Percentiles rank a stretch among this genome's conserved stretches.
phyloP scores from a whole-genome alignment of 2,329 filamentous ascomycete genomes.

The Nannizzia gypsea region DNA sequence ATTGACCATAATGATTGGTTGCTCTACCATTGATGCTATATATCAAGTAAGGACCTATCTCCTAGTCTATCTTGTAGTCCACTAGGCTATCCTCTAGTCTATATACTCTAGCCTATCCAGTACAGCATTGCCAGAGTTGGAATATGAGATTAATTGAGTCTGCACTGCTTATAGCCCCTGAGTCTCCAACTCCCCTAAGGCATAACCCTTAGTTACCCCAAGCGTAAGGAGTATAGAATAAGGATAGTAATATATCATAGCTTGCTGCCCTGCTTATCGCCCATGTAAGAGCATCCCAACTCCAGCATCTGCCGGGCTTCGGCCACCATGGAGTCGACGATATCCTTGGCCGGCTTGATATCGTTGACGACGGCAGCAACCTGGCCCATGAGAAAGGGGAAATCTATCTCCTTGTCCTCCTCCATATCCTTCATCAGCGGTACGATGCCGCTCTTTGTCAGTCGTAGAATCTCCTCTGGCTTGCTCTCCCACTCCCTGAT shows the following conservation, averaged over 20 bases:
- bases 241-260: constrained; percentile 33
- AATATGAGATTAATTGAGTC: no score
- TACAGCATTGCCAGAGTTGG: no score
- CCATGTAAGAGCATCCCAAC: constrained; percentile 50
- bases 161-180: no score
- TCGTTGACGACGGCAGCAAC: constrained; percentile 67
- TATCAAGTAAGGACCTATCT: neutral
- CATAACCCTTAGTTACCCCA: no score
- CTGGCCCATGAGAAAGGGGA: constrained; percentile 88
- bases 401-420: constrained; percentile 66
- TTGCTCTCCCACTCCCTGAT: constrained; percentile 66
- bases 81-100: no score
- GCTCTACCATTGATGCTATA: neutral
- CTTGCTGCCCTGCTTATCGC: constrained; percentile 30
- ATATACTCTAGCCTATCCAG: no score
- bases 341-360: constrained; percentile 68
- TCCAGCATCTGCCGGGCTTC: constrained; percentile 60
- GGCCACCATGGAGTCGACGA: constrained; percentile 81
- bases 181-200: no score
- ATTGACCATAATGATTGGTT: no score
- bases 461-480: constrained; percentile 60
- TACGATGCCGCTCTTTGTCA: constrained; percentile 66
- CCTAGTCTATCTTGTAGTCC: no score
- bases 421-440: constrained; percentile 77
- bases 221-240: no score